Evolutionary conservation across 306 rosid species (phyloP).

Genomic region (Lathyrus tuberosus): DNA sequence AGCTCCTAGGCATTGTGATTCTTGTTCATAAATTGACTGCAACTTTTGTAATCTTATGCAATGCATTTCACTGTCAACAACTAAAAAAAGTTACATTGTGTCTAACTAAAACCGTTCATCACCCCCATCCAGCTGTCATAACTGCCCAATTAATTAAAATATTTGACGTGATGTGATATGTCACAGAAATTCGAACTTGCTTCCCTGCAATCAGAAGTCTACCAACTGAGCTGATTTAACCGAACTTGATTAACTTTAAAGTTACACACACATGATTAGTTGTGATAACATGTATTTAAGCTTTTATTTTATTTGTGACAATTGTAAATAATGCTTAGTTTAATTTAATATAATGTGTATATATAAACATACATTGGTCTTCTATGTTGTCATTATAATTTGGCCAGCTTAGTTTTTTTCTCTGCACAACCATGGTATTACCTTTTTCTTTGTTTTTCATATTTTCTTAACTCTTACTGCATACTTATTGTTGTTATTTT

Average conservation of each 20-base stretch:
- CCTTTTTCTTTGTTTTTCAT: not conserved
- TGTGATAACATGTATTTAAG: too few species aligned
- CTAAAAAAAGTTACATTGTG: constrained; percentile 6
- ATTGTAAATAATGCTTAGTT: not conserved
- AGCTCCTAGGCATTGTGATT: not conserved
- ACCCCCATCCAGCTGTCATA: not conserved
- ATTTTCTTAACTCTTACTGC: not conserved
- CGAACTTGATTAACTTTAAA: too few species aligned
- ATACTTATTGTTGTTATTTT: not conserved
- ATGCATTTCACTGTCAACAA: constrained; percentile 38
- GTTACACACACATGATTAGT: too few species aligned
- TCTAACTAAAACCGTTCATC: not conserved
- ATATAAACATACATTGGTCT: constrained; percentile 36
- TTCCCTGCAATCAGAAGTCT: too few species aligned
- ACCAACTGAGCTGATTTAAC: too few species aligned
- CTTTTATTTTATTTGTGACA: too few species aligned
- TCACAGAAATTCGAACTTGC: too few species aligned
- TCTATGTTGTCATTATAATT: constrained; percentile 28
- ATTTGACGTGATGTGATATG: too few species aligned
- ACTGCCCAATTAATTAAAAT: too few species aligned
- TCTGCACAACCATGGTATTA: constrained; percentile 50
- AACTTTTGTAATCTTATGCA: constrained; percentile 33
- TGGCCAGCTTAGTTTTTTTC: constrained; percentile 26
- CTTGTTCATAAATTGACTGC: not conserved
- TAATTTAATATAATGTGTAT: constrained; percentile 18